Base-by-base conservation (phyloP, 805 yeast species). In the Isabelozyma heimii region DNA sequence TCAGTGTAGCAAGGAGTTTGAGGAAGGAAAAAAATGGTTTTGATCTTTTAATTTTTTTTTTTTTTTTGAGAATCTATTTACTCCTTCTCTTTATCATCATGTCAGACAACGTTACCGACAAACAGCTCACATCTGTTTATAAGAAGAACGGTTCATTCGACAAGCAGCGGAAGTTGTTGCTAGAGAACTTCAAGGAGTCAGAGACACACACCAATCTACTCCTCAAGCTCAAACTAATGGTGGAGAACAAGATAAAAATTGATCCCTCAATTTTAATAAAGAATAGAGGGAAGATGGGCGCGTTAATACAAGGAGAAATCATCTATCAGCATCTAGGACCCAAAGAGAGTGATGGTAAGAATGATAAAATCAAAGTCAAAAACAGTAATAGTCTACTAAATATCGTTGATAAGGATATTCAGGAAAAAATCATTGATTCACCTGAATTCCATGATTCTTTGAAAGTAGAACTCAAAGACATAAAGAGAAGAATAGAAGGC, bases 81-180 rank as follows among this genome's bases (percentile, higher is more conserved):
- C 8, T 30, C n/a, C 5, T 30, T 30, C 35, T 30, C 24, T 20
- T 20, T 20, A 20, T 20, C 24, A 20, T 5, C 24, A 20, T 20
- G 24, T 20, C 35, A 30, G 35, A 30, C n/a, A 30, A 30, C 12
- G 27, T 55, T 10, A 53, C 52, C 4, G 66, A 73, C 49, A 70
- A 69, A 42, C 70, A 70, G 28, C 59, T 80, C 14, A 63, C 74
- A 1, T 63, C 62, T 1, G 59, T 65, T 12, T 80, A 75, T 60
- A 80, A 80, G 60, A 75, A 75, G 49, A 67, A 70, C 40, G 85
- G 85, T 0, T 48, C 67, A 1, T 80, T 80, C 53, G 84, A 80
- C 54, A 57, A 66, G 24, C 76, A 72, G 48, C 56, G 85, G 40
- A 71, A 67, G 48, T 53, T 58, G 6, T 62, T 80, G 8, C 58